These are phyloP conservation scores for Mycena galericulata DNA, from an alignment of 768 basidiomycete species.

Conservation along the genomic window DNA sequence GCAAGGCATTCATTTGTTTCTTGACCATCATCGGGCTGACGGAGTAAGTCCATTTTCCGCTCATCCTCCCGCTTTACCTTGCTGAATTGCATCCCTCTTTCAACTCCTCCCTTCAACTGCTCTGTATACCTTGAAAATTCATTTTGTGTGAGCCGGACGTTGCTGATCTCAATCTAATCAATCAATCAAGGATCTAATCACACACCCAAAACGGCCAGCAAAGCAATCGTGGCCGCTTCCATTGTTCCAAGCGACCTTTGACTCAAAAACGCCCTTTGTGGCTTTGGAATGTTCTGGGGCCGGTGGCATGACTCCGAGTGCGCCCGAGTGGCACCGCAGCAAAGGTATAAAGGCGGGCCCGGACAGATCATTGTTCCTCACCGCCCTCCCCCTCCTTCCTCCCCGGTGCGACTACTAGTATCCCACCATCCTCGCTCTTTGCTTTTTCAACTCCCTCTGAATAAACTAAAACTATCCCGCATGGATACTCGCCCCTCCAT, in stretches of 20 bases:
- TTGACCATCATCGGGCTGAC: too few species aligned
- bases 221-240: slow-evolving; percentile 17
- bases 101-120: too few species aligned
- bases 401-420: slow-evolving; percentile 8
- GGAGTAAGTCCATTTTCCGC: too few species aligned
- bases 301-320: slow-evolving; percentile 8
- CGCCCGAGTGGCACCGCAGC: not conserved
- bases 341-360: slow-evolving; percentile 6
- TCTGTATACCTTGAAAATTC: too few species aligned
- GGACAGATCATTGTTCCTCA: not conserved
- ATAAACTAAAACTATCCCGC: not conserved
- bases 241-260: slow-evolving; percentile 5
- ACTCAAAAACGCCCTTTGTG: slow-evolving; percentile 22
- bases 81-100: too few species aligned
- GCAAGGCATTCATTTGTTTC: too few species aligned
- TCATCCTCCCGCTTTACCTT: too few species aligned
- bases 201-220: slow-evolving; percentile 14
- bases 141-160: too few species aligned
- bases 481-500: not conserved
- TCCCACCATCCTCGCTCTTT: slow-evolving; percentile 2
- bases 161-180: too few species aligned
- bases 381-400: slow-evolving; percentile 9
- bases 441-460: slow-evolving; percentile 8
- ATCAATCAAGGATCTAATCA: slow-evolving; percentile 24
- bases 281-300: slow-evolving; percentile 19